These are phyloP conservation scores for Pterocarpus macrocarpus DNA, from an alignment of 306 rosid genomes.

Conservation along the genomic window DNA sequence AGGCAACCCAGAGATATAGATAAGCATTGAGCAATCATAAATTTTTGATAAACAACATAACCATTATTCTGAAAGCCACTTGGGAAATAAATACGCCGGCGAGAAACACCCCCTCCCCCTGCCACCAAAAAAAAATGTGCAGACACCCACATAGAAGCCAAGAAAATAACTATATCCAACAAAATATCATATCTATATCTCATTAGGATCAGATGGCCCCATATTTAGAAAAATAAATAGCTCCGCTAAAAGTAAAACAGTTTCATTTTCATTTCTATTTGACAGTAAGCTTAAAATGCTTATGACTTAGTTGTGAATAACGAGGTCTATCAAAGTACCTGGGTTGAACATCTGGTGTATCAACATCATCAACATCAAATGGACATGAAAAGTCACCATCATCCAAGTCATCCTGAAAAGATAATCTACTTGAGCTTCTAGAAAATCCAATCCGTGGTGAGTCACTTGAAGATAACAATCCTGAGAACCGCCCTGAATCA, in stretches of 20 bases:
- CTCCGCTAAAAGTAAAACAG: slow-evolving; percentile 4
- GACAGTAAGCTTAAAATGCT: slow-evolving; percentile 27
- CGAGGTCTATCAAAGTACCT: slow-evolving; percentile 59
- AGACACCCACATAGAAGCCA: not conserved
- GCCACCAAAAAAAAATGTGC: not conserved
- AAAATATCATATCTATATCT: not conserved
- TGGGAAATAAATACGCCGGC: not conserved
- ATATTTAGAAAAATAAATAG: slow-evolving; percentile 24
- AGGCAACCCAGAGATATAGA: slow-evolving; percentile 9
- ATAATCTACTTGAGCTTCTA: slow-evolving; percentile 83
- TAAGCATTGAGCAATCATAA: not conserved
- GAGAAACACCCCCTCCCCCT: not conserved
- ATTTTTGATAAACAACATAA: not conserved
- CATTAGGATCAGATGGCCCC: slow-evolving; percentile 11
- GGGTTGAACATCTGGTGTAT: slow-evolving; percentile 62
- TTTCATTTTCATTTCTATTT: not conserved
- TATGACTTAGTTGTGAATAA: slow-evolving; percentile 27
- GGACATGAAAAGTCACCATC: slow-evolving; percentile 80
- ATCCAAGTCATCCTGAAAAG: slow-evolving; percentile 88
- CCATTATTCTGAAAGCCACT: not conserved
- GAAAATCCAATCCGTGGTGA: slow-evolving; percentile 88
- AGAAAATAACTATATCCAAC: not conserved
- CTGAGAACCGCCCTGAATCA: slow-evolving; percentile 89
- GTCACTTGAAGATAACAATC: slow-evolving; percentile 84
- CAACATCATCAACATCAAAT: slow-evolving; percentile 88